These are phyloP conservation scores for Glycine soja DNA, from an alignment of 306 rosid genomes.

Conservation along the genomic window DNA sequence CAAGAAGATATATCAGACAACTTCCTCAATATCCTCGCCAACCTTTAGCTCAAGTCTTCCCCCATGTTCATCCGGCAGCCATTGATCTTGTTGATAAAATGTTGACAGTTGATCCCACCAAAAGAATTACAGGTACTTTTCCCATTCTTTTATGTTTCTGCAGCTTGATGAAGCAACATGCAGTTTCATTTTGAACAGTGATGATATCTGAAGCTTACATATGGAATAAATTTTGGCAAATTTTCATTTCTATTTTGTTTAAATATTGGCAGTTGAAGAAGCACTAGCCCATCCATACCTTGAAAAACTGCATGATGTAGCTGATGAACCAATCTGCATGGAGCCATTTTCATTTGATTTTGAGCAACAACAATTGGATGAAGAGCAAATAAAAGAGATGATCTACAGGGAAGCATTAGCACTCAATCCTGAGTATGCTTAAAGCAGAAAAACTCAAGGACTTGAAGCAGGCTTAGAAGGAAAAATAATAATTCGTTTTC, in stretches of 20 bases:
- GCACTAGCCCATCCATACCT: constrained; percentile 98
- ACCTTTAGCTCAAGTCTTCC: constrained; percentile 70
- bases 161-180: constrained; percentile 1
- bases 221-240: constrained; percentile 25
- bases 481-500: constrained; percentile 13
- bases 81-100: constrained; percentile 90
- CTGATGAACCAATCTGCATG: constrained; percentile 88
- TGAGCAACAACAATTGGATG: constrained; percentile 79
- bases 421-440: constrained; percentile 81
- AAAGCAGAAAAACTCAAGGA: constrained; percentile 25
- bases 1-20: constrained; percentile 83
- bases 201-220: constrained; percentile 16
- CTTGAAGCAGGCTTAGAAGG: constrained; percentile 20
- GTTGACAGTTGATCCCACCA: constrained; percentile 90
- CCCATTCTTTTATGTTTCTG: constrained; percentile 34
- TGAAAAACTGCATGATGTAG: constrained; percentile 88
- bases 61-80: constrained; percentile 88
- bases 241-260: constrained; percentile 32
- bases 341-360: constrained; percentile 86
- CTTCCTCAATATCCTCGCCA: constrained; percentile 86
- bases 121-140: constrained; percentile 88
- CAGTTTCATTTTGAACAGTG: constrained; percentile 32
- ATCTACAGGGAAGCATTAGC: constrained; percentile 87
- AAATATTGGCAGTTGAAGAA: constrained; percentile 74
- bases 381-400: constrained; percentile 96